These are phyloP conservation scores for Metschnikowia kunwiensis DNA, from an alignment of 805 yeast species.

Conservation along the genomic window DNA sequence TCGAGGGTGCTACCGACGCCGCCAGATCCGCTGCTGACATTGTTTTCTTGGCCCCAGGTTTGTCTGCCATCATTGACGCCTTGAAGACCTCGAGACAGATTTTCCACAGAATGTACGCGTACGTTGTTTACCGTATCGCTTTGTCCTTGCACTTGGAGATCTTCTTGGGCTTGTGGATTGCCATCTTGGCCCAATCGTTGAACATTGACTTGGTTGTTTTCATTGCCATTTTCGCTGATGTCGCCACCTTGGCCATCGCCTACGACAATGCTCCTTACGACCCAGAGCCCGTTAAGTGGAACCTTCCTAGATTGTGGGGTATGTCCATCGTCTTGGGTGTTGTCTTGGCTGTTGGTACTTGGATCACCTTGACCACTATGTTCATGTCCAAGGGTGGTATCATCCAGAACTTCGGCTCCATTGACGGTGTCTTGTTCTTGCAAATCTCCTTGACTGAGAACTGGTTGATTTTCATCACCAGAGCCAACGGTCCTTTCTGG, in stretches of 20 bases:
- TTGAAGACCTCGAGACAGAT: constrained; percentile 89
- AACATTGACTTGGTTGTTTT: constrained; percentile 90
- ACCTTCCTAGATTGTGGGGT: constrained; percentile 96
- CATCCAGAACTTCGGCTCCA: constrained; percentile 91
- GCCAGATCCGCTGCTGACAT: constrained; percentile 97
- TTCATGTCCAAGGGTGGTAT: constrained; percentile 89
- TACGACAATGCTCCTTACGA: constrained; percentile 96
- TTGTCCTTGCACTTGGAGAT: constrained; percentile 90
- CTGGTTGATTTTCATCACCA: constrained; percentile 95
- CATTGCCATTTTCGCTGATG: constrained; percentile 96
- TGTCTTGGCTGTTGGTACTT: constrained; percentile 84
- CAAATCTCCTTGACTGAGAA: constrained; percentile 93
- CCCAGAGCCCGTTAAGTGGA: constrained; percentile 93
- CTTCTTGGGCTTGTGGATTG: constrained; percentile 95
- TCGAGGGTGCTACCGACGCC: constrained; percentile 97
- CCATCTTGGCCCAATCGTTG: constrained; percentile 81
- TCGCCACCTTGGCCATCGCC: constrained; percentile 96
- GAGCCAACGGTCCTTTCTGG: constrained; percentile 99
- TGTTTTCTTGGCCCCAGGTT: constrained; percentile 91
- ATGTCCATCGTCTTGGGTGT: constrained; percentile 86
- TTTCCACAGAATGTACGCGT: constrained; percentile 98
- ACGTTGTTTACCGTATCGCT: constrained; percentile 97
- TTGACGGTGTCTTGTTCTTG: constrained; percentile 90
- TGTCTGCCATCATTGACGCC: constrained; percentile 92
- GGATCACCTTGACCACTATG: constrained; percentile 95